phyloP scores from a whole-genome alignment of 225 moss, liverwort and hornwort species.

The Sphagnum contortum region DNA sequence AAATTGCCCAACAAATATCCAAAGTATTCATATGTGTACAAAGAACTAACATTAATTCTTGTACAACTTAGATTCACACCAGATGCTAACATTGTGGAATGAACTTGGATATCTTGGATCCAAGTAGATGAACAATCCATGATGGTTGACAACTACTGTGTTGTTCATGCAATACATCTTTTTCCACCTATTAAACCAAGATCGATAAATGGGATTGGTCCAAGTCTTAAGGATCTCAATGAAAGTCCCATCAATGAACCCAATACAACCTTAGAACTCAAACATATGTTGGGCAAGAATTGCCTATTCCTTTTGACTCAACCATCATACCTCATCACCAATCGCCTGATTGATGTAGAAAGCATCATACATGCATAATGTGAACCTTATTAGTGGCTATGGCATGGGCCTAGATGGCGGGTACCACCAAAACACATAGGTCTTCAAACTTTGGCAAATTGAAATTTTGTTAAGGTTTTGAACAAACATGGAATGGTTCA shows the following conservation, averaged over 20 bases:
- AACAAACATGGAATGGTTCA: no score
- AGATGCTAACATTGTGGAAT: slow-evolving; percentile 6
- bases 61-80: background rate
- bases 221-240: background rate
- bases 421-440: no score
- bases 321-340: slow-evolving; percentile 1
- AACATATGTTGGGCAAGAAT: background rate
- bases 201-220: background rate
- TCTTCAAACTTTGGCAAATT: no score
- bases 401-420: no score
- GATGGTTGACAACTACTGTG: background rate
- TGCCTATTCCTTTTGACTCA: background rate
- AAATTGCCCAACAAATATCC: no score
- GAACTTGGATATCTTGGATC: background rate
- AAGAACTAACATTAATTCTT: no score
- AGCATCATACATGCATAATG: background rate
- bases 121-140: slow-evolving; percentile 5
- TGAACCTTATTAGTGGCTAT: no score
- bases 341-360: background rate
- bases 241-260: slow-evolving; percentile 5
- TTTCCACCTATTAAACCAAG: slow-evolving; percentile 1
- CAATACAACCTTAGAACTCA: background rate
- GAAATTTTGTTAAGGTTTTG: no score
- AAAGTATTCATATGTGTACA: no score
- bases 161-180: slow-evolving; percentile 8